phyloP scores from a whole-genome alignment of 371 early-diverging fungal genomes.

The Coemansia sp. region DNA sequence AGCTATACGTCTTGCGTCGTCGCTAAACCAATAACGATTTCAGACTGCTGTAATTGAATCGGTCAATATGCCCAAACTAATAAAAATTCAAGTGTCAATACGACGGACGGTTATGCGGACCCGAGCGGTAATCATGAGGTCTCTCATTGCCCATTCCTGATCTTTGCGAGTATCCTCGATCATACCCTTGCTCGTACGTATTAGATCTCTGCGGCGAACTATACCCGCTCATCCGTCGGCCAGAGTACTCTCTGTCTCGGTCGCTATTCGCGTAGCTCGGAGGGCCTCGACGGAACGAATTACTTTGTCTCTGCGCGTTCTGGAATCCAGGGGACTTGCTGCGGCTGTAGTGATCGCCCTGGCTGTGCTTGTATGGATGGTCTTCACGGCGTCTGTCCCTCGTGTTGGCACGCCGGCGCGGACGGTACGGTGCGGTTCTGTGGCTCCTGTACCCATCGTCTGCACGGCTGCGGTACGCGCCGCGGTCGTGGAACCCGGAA shows the following conservation, averaged over 20 bases:
- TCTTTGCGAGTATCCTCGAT: not conserved
- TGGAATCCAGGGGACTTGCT: conserved; percentile 37
- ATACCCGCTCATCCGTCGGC: not conserved
- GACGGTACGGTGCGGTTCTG: conserved; percentile 13
- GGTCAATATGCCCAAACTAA: not conserved
- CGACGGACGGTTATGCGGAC: not conserved
- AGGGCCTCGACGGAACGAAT: conserved; percentile 13
- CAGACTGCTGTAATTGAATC: no score
- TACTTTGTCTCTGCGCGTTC: not conserved
- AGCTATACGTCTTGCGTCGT: conserved; percentile 10
- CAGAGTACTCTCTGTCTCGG: conserved; percentile 11
- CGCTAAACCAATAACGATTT: conserved; percentile 10
- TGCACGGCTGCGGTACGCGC: conserved; percentile 2
- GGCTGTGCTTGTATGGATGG: not conserved
- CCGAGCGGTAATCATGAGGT: not conserved
- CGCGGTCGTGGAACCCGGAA: conserved; percentile 34
- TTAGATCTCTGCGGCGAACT: conserved; percentile 13
- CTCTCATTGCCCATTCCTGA: not conserved
- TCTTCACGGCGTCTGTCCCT: conserved; percentile 41
- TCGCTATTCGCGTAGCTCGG: conserved; percentile 3
- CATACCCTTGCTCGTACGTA: not conserved
- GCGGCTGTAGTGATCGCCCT: conserved; percentile 18
- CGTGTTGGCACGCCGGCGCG: conserved; percentile 39
- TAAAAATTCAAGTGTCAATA: conserved; percentile 1
- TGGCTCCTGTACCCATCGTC: conserved; percentile 13